Evolutionary conservation across 2,329 filamentous ascomycete genomes (phyloP), one percentile per base, ranked within the genome.

Genomic region (Fusarium sp.): DNA sequence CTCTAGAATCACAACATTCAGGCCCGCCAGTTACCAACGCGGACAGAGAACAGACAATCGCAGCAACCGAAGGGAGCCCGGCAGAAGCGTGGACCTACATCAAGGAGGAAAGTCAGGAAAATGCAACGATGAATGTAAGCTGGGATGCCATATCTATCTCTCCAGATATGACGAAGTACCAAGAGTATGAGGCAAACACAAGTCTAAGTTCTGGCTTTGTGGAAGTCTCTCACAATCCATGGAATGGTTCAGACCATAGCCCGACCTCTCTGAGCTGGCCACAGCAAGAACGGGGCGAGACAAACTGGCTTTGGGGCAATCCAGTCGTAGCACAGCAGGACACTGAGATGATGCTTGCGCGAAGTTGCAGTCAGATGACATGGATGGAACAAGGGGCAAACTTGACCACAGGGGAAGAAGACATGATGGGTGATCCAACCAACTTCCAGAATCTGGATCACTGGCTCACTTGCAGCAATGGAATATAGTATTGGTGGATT

Each of bases 391-490:
- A 45, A 19, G 31, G 17, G 31, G 17, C 31, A 36, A 22, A 44
- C 21, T 24, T 43, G 15, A n/a, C 19, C 34, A 50, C 34, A 21
- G 46, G 19, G 39, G 46, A 46, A 43, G 46, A 46, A 13, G 22
- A 38, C 7, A 21, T 24, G 22, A 19, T 24, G n/a, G 31, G 52
- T 13, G 56, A 68, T 42, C 58, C 60, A 36, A 40, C 31, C 21
- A 50, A 34, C 21, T 67, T 73, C 45, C 46, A 58, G 15, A 66
- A 62, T 36, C 46, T 72, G 26, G 59, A 71, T 31, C 54, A 74
- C n/a, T 74, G 69, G 70, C 57, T 65, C 42, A 24, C 44, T 57
- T 42, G 45, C 10, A 38, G 50, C 14, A 53, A 49, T 15, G 19
- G n/a, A 33, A 45, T 39, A 11, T 38, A 49, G 52, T 21, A 26